A percentile compares a stretch with the other conserved stretches of the same genome.
Conservation (phyloP, 768 basidiomycete species). For the Suillus discolor region DNA sequence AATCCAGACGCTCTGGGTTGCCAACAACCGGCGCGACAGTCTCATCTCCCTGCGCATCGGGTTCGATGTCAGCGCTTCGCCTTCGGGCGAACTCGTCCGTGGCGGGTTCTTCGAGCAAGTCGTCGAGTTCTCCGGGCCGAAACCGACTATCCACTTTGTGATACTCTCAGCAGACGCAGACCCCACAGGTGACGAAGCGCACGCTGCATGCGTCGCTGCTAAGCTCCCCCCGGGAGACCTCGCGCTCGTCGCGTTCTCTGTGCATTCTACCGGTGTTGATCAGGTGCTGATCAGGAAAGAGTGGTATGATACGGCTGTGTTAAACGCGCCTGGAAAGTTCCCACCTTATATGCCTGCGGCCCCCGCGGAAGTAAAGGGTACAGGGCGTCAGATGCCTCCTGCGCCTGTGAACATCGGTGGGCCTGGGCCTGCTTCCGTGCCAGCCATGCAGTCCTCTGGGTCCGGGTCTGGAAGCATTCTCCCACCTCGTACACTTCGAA, state of each 20-base stretch:
- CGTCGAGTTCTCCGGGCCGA: conserved; percentile 80
- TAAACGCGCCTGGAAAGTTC: conserved; percentile 59
- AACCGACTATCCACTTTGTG: conserved; percentile 87
- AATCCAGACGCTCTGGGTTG: conserved; percentile 87
- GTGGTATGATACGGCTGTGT: conserved; percentile 76
- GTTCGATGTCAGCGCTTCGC: conserved; percentile 58
- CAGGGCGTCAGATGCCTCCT: conserved; percentile 29
- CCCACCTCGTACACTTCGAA: conserved; percentile 52
- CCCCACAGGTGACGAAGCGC: conserved; percentile 79
- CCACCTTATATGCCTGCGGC: conserved; percentile 43
- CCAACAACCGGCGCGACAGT: conserved; percentile 83
- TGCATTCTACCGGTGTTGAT: conserved; percentile 89
- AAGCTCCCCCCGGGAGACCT: conserved; percentile 76
- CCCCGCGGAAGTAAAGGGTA: conserved; percentile 24
- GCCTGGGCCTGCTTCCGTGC: conserved; percentile 21
- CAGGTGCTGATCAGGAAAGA: conserved; percentile 86
- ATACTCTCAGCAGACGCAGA: conserved; percentile 85
- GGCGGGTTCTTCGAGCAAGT: conserved; percentile 78
- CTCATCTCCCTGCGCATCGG: conserved; percentile 79
- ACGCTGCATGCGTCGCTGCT: conserved; percentile 82
- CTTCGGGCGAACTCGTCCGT: conserved; percentile 58
- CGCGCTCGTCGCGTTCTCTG: conserved; percentile 83
- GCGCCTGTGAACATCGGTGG: conserved; percentile 29
- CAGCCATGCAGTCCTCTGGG: conserved; percentile 16
- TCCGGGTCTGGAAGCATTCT: conserved; percentile 11